These are phyloP conservation scores for Noccaea caerulescens DNA, from an alignment of 345 rosid genomes.

Conservation along the genomic window DNA sequence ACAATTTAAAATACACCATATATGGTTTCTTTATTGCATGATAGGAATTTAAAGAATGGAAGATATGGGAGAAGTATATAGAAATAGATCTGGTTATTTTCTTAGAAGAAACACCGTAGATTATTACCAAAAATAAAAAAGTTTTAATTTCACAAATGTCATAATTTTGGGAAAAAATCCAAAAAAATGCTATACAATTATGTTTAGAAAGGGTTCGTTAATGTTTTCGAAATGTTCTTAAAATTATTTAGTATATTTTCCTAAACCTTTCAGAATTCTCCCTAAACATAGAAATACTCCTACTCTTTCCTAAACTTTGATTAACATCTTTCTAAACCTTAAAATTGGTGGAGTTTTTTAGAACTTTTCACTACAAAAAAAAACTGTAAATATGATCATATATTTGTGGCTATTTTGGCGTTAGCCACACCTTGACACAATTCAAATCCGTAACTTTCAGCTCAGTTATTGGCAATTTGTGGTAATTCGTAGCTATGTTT, in stretches of 20 bases:
- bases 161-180: neutral
- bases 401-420: no score
- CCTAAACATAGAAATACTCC: neutral
- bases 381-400: no score
- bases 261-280: neutral
- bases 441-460: no score
- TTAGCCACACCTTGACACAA: no score
- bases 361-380: no score
- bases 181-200: neutral
- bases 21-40: conserved; percentile 3
- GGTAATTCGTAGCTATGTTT: no score
- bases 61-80: conserved; percentile 30
- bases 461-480: no score
- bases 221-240: neutral
- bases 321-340: neutral
- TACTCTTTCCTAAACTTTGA: neutral
- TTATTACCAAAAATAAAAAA: neutral
- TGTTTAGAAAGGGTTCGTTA: neutral
- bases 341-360: neutral
- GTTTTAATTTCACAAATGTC: neutral
- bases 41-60: conserved; percentile 13
- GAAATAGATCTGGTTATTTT: conserved; percentile 15
- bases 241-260: neutral
- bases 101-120: neutral
- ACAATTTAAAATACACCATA: conserved; percentile 21